Evolutionary conservation across 192 early-diverging fungal genomes (phyloP), one percentile per base, ranked within the genome.

Genomic region (Backusella australiensis): DNA sequence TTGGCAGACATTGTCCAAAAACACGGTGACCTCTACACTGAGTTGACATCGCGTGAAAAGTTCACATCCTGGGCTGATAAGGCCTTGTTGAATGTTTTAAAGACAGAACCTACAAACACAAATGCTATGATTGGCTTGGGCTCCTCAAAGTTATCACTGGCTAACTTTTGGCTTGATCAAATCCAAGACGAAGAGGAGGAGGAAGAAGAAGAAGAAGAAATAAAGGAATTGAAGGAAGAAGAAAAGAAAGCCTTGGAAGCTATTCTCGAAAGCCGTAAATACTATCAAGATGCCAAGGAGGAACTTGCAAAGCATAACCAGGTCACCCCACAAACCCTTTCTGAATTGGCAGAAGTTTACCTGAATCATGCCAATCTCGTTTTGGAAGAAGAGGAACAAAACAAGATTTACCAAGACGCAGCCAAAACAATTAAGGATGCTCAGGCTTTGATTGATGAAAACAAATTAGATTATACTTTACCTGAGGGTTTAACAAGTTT

Each of bases 401-500:
- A 71, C 26, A 59, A 36, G 39, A 38, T 74, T 34, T 83, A 83
- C 49, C 26, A 75, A 41, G 17, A 78, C 41, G 79, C 71, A 3
- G 75, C 76, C 4, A 66, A 36, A 21, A 38, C 67, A 6, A 67
- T 80, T 7, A 63, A 75, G 23, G 75, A 75, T 34, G 73, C 77
- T 6, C 71, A 78, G 8, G 53, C 21, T 15, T 34, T 74, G 19
- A 69, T 59, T 29, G 52, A 71, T 1, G 63, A 66, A 21, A 49
- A 41, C 14, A 39, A 75, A 34, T 34, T 41, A 23, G 76, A 75
- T 36, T 76, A 63, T 67, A 52, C 34, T 32, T 44, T 83, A 38
- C 82, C 82, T 21, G 82, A 80, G 34, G 82, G 68, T 14, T 59
- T 83, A 23, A 76, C 53, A 17, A 67, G 21, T 34, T 83, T 83